Conservation (phyloP, 345 rosid genomes). For the Cardiospermum halicacabum region DNA sequence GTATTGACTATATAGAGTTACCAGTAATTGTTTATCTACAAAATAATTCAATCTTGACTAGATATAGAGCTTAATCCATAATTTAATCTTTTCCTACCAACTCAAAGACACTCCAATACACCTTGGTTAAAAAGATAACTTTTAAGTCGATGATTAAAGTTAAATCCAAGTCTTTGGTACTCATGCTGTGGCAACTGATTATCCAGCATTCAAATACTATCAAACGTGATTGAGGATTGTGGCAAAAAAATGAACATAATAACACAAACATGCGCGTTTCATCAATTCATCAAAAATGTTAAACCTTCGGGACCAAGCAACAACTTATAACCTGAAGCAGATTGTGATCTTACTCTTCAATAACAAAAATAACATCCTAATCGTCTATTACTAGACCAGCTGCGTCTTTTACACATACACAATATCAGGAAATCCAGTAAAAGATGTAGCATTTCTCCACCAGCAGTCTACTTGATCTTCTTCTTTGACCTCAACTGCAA, state of each 20-base stretch:
- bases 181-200: no score
- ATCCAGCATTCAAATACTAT: no score
- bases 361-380: neutral
- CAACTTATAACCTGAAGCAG: neutral
- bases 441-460: neutral
- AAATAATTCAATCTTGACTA: no score
- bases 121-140: no score
- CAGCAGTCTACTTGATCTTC: slow-evolving; percentile 52
- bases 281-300: neutral
- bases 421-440: neutral
- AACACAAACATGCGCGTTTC: no score
- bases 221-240: neutral
- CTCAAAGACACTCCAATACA: no score
- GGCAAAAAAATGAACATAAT: neutral
- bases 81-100: no score
- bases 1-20: no score
- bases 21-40: no score
- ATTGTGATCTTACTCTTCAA: neutral
- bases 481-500: slow-evolving; percentile 89
- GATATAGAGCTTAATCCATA: no score
- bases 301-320: neutral
- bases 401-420: neutral
- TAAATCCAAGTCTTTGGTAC: no score
- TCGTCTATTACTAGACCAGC: slow-evolving; percentile 4
- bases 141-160: no score